Evolutionary conservation across 441 rosid species (phyloP).

Genomic region (Adansonia madagascariensis): DNA sequence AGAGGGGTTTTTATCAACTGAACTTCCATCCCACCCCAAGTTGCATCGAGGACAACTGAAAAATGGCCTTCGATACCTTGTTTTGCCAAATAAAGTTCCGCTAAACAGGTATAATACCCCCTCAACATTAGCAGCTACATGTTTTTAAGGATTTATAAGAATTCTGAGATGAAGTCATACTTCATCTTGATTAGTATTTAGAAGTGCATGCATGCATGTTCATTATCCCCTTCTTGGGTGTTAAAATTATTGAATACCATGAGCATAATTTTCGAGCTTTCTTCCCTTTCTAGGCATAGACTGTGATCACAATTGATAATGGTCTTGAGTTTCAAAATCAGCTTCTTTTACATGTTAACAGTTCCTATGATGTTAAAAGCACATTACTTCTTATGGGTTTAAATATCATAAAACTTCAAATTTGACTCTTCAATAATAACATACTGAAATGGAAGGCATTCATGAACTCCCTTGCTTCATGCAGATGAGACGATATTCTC

Average conservation of each 20-base stretch:
- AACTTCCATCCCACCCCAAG: constrained; percentile 93
- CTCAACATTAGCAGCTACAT: constrained; percentile 15
- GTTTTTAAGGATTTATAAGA: constrained; percentile 18
- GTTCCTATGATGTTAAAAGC: constrained; percentile 14
- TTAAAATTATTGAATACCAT: constrained; percentile 13
- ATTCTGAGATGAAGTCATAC: background rate
- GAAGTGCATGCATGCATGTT: background rate
- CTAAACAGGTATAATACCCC: constrained; percentile 69
- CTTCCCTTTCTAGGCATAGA: background rate
- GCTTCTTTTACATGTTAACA: background rate
- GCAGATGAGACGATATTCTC: constrained; percentile 18
- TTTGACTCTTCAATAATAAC: constrained; percentile 8
- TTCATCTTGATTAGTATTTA: background rate
- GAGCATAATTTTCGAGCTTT: background rate
- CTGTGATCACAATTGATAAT: background rate
- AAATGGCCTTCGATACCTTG: constrained; percentile 95
- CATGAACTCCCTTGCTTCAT: background rate
- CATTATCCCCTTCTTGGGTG: constrained; percentile 4
- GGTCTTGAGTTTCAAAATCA: constrained; percentile 9
- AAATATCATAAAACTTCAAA: constrained; percentile 20
- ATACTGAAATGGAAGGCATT: constrained; percentile 18
- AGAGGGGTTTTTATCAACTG: constrained; percentile 64
- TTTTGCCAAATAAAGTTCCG: constrained; percentile 95
- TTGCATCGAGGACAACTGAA: constrained; percentile 76
- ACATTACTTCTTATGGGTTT: background rate